phyloP scores from a whole-genome alignment of 768 basidiomycete genomes.

The Tylopilus vinaceipallidus region DNA sequence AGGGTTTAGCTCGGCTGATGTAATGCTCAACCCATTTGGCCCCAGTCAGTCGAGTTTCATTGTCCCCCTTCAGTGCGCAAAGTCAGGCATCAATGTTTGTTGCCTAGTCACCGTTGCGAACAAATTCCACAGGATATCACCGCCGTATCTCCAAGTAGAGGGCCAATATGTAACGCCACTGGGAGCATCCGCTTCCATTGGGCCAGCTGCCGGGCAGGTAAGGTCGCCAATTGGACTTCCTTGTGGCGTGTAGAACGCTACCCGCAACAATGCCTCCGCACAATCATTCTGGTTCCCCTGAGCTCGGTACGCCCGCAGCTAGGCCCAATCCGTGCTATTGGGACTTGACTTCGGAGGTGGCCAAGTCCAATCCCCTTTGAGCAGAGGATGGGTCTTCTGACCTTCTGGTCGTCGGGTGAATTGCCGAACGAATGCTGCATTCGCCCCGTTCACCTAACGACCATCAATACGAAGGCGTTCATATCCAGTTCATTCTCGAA shows the following conservation, averaged over 20 bases:
- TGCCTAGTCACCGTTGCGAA: not conserved
- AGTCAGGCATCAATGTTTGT: not conserved
- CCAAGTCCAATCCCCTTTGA: not conserved
- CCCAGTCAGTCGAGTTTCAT: too few relatives aligned
- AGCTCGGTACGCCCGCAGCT: not conserved
- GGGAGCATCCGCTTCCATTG: too few relatives aligned
- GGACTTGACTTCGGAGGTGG: not conserved
- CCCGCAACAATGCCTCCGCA: not conserved
- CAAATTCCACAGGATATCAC: not conserved
- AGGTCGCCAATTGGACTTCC: not conserved
- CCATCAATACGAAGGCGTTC: constrained; percentile 15
- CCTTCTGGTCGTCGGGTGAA: not conserved
- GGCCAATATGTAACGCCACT: not conserved
- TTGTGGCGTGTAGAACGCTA: not conserved
- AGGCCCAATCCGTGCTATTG: not conserved
- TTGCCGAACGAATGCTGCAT: not conserved
- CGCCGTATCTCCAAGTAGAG: constrained; percentile 1
- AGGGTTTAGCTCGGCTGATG: constrained; percentile 1
- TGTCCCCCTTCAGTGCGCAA: too few relatives aligned
- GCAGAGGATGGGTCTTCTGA: constrained; percentile 10
- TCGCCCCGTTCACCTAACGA: constrained; percentile 19
- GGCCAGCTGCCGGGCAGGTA: too few relatives aligned
- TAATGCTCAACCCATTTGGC: too few relatives aligned
- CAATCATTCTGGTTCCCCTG: not conserved
- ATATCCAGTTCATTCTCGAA: constrained; percentile 4